Evolutionary conservation across 2,329 filamentous ascomycete species (phyloP), one percentile per base, ranked within the genome.

Genomic region (Pseudopithomyces chartarum): DNA sequence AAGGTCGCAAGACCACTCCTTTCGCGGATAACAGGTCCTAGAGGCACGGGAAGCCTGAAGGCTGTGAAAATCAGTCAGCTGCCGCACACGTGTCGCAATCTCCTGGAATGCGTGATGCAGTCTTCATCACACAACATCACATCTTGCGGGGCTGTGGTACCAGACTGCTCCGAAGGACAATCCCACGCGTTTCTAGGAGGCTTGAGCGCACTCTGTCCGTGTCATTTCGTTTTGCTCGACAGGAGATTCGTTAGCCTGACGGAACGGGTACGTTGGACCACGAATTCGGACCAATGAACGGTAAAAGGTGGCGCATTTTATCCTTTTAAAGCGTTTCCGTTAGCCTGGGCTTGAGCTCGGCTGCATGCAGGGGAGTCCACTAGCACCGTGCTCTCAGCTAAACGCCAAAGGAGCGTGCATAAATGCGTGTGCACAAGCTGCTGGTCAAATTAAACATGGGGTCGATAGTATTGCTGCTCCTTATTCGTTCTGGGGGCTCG

Each of bases 361-460:
- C 50, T 56, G 60, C 49, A 67, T 69, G 65, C 68, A 71, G 65
- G 68, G 64, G 29, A 33, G 50, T 34, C 53, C 39, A 40, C 56
- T 40, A 32, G 49, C 56, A 61, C 58, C 64, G 64, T 69, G 68
- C 64, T 67, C 62, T 52, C 65, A 64, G 61, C 56, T 29, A 56
- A 33, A 39, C 23, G 33, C 34, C 34, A n/a, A 49, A 39, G 54
- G 59, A 61, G 61, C 58, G 60, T 73, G 70, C 71, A 74, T 72
- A 69, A 70, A 62, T 32, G 65, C 63, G 58, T 55, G 59, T 57
- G 53, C 54, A 60, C 62, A 59, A 65, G 62, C 56, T 59, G 59
- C 62, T 60, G 61, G 63, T 61, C 70, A 70, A 71, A 71, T 69
- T 70, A 61, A 66, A 65, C 62, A 66, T 61, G 66, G 62, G 34